Evolutionary conservation across 306 rosid genomes (phyloP), one percentile per base, ranked within the genome.

Genomic region (Quercus bicolor): DNA sequence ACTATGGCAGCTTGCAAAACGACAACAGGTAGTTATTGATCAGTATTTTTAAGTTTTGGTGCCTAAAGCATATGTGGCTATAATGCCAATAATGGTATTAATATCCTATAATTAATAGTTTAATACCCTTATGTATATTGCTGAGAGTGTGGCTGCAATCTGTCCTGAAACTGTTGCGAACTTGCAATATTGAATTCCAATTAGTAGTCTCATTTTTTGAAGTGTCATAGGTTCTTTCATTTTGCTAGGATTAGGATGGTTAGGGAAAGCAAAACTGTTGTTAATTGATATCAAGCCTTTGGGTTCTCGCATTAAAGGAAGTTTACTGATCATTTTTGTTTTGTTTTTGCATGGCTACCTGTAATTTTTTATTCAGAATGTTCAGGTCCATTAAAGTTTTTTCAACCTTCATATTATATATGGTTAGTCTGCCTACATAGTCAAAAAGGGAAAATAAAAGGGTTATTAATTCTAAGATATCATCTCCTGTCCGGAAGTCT

Each of bases 1-100:
- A 23, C 80, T 85, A 77, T 95, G 99, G 98, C 99, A 95, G 85
- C 97, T 89, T 56, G 96, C 98, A 29, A 95, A 93, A 80, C 84
- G 94, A 69, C 98, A 93, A 81, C 98, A 93, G 96, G 97, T 95
- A 78, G 31, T 62, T 23, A 19, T 75, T 53, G 54, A 76, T 61
- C 55, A 16, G 66, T 37, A 61, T 72, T 24, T 73, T 88, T 4
- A 21, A 71, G n/a, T 48, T 71, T 75, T 84, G 34, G 52, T 68
- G 80, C 74, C 43, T 74, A 43, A 73, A 69, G 56, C 77, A 29
- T 40, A 8, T 45, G 81, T 60, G 70, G 75, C 14, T 68, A 6
- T 26, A 76, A 70, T 81, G 64, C 52, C 20, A 78, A 45, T 19
- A 48, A 16, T 81, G 81, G 69, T 56, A 40, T 77, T n/a, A 66